Evolutionary conservation across 2,329 filamentous ascomycete species (phyloP).

Genomic region (Emergomyces orientalis): DNA sequence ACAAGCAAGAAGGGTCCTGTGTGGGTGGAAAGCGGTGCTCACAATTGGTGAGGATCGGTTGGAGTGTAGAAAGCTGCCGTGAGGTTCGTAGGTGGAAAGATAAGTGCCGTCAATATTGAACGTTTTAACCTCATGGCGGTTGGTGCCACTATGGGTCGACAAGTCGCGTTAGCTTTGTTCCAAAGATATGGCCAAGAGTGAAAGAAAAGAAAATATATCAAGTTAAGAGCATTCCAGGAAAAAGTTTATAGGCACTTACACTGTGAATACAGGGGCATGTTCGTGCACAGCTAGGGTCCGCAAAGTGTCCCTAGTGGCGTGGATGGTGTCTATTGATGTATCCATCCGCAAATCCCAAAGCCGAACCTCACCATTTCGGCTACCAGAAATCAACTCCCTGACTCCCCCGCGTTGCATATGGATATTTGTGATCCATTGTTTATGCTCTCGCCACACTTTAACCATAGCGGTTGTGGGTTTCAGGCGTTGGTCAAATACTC

Average conservation of each 20-base stretch:
- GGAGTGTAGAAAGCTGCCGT: slow-evolving; percentile 76
- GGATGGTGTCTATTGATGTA: slow-evolving; percentile 61
- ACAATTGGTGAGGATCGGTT: slow-evolving; percentile 74
- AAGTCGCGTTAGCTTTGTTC: background rate
- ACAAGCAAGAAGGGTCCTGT: slow-evolving; percentile 81
- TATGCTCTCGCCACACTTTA: slow-evolving; percentile 91
- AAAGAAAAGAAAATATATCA: slow-evolving; percentile 4
- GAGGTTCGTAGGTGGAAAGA: slow-evolving; percentile 78
- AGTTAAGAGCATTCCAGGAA: background rate
- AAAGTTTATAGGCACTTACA: slow-evolving; percentile 49
- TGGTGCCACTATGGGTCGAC: slow-evolving; percentile 59
- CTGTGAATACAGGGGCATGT: slow-evolving; percentile 88
- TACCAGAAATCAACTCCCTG: slow-evolving; percentile 81
- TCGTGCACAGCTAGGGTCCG: slow-evolving; percentile 88
- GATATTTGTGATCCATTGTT: slow-evolving; percentile 90
- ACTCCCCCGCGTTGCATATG: slow-evolving; percentile 95
- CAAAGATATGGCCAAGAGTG: slow-evolving; percentile 14
- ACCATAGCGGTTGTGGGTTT: slow-evolving; percentile 86
- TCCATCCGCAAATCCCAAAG: slow-evolving; percentile 95
- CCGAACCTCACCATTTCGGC: slow-evolving; percentile 84
- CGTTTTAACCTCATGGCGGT: slow-evolving; percentile 77
- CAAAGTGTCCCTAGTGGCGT: slow-evolving; percentile 66
- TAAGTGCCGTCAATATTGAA: slow-evolving; percentile 79
- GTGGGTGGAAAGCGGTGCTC: slow-evolving; percentile 87
- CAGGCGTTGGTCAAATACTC: slow-evolving; percentile 84